Evolutionary conservation across 805 yeast species (phyloP), one percentile per base, ranked within the genome.

Genomic region (Sugiyamaella smithiae): DNA sequence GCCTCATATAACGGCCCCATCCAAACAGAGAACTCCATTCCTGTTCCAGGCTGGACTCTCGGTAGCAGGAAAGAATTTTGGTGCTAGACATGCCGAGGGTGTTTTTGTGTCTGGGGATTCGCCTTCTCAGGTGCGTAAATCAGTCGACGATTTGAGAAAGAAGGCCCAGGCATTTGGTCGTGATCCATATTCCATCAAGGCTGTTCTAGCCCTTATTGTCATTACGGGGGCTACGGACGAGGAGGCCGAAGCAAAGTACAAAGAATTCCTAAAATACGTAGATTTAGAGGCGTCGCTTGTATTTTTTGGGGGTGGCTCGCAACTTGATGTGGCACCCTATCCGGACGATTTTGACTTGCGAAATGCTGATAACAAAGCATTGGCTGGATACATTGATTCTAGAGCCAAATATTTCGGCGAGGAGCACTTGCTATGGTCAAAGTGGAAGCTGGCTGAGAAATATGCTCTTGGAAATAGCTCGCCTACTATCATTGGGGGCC

Each of bases 11-110:
- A 67, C 71, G 4, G 67, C 67, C 26, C 76, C 77, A 2, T 62
- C 74, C 7, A 74, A 73, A 2, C 77, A 73, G 50, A 63, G 75
- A 46, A 57, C 74, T 5, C 77, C 77, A 1, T 69, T 73, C 7
- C 56, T 73, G 32, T 62, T 72, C 35, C 75, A 72, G 56, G 77
- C 77, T 2, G 77, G 77, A 3, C 60, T 72, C 20, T 73, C 77
- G 5, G 57, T 66, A 8, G 62, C 61, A 17, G 77, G 77, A 6
- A 61, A 63, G 29, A 69, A 70, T 12, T 63, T 70, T 49, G 77
- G 74, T 2, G 74, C 77, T 5, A 66, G 66, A 49, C 65, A 69
- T 54, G 76, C 76, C 0, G 77, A 73, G 53, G 68, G 65, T 11
- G 67, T 71, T 3, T 73, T 73, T 51, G 60, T 68, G n/a, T 62